These are phyloP conservation scores for Paecilomyces variotii DNA, from an alignment of 2,329 filamentous ascomycete genomes.

Conservation along the genomic window DNA sequence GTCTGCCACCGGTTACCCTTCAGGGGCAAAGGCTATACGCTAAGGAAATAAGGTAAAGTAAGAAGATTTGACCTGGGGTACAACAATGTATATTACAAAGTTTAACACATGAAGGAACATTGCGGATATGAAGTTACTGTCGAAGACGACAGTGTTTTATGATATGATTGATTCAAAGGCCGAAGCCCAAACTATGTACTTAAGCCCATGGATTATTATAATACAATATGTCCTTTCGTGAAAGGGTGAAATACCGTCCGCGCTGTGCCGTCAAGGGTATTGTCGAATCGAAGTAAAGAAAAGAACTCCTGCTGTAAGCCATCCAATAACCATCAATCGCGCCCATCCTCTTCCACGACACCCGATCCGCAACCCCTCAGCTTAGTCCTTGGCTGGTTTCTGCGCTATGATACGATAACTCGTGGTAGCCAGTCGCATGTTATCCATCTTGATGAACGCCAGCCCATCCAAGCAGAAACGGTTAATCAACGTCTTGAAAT, in stretches of 20 bases:
- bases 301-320: not conserved
- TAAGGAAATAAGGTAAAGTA: not conserved
- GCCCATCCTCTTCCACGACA: not conserved
- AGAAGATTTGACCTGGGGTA: not conserved
- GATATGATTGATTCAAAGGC: not conserved
- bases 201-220: not conserved
- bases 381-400: constrained; percentile 25
- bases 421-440: constrained; percentile 44
- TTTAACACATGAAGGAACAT: not conserved
- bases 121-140: not conserved
- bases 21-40: not conserved
- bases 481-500: constrained; percentile 49
- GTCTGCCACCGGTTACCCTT: not conserved
- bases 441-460: constrained; percentile 50
- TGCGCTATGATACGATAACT: constrained; percentile 47
- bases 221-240: not conserved
- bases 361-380: not conserved
- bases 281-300: not conserved
- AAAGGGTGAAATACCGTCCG: not conserved
- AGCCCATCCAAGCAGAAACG: constrained; percentile 46
- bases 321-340: not conserved
- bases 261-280: not conserved
- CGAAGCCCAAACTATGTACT: not conserved
- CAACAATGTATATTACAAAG: not conserved
- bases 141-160: not conserved